phyloP scores from a whole-genome alignment of 441 rosid genomes.

The Pelargonium cotyledonis region DNA sequence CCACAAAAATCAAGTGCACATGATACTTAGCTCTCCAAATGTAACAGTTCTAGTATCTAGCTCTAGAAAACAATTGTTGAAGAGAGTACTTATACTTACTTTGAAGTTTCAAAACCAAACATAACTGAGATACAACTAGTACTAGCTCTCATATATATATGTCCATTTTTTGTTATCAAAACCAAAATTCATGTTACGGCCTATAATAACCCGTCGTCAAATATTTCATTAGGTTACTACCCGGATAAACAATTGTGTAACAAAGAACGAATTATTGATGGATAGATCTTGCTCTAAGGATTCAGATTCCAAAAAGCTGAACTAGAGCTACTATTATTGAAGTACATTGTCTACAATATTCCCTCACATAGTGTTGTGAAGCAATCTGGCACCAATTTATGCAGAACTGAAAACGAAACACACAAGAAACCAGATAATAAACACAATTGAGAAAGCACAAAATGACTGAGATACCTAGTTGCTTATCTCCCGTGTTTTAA shows the following conservation, averaged over 20 bases:
- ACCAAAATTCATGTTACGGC: background rate
- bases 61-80: background rate
- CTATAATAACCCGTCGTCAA: no score
- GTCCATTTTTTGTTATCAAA: background rate
- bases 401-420: background rate
- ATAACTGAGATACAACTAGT: background rate
- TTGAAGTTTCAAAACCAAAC: background rate
- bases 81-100: background rate
- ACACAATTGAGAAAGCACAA: background rate
- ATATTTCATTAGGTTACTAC: background rate
- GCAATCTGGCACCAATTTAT: background rate
- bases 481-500: background rate
- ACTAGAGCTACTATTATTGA: constrained; percentile 1
- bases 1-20: background rate
- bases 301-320: background rate
- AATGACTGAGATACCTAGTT: background rate
- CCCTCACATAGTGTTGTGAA: background rate
- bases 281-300: background rate
- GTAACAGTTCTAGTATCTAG: background rate
- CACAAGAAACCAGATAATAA: background rate
- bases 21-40: background rate
- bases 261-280: background rate
- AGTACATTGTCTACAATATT: background rate
- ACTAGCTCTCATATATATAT: background rate
- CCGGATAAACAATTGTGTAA: background rate